Base-by-base conservation (phyloP, 371 early-diverging fungal species). In the Actinomucor elegans region DNA sequence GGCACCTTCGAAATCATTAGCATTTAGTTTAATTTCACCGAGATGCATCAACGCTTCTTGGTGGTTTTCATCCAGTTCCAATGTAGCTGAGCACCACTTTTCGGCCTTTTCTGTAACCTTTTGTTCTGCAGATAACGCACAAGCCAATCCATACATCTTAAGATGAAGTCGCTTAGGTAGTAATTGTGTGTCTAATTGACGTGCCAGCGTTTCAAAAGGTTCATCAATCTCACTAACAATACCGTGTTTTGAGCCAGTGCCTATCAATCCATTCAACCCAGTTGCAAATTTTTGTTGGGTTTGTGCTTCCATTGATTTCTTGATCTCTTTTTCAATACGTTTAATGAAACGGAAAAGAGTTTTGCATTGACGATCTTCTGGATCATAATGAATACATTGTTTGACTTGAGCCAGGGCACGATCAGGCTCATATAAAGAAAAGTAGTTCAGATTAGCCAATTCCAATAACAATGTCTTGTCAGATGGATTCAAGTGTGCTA, bases 301-400 rank as follows among this genome's bases (percentile, higher is more conserved):
- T 18, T 81, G 55, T 36, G 85, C 75, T 3, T 60, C 65, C 15
- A 81, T 77, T n/a, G 89, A 67, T 57, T 79, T 81, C 35, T 73
- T 66, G n/a, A 94, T 52, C 3, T 74, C 75, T 64, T 93, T 93
- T 44, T 92, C 89, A 12, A 88, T 67, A 36, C 83, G 83, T 57
- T 92, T 93, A 26, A 94, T 59, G 43, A 73, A 67, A 17, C 80
- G 66, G 69, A 90, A 92, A 4, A 86, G 55, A 4, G 65, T 67
- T 67, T 91, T 92, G 75, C 96, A 97, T 38, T 70, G 48, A 66
- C 89, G 89, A 63, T 94, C 82, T 45, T 97, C 97, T 0, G 94
- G 96, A 61, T 97, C 97, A 18, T 84, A 86, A 33, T 86, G 83
- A 10, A 95, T 69, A 61, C 95, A 96, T 49, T 89, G 89, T 53